phyloP scores from a whole-genome alignment of 805 yeast species.

The Candida tammaniensis region DNA sequence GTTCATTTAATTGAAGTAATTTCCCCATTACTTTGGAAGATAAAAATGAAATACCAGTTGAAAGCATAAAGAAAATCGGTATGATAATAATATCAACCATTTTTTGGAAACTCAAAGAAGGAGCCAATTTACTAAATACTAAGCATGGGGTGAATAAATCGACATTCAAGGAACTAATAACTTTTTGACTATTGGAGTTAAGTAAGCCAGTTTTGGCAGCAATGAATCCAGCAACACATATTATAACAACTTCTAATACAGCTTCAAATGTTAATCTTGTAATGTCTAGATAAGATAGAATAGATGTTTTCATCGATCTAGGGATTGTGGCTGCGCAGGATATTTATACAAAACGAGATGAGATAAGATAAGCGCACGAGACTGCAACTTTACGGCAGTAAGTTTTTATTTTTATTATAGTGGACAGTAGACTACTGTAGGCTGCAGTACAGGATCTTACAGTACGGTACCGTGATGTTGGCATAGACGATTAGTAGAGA shows the following conservation, averaged over 20 bases:
- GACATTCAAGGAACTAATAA: constrained; percentile 75
- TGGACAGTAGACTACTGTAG: no score
- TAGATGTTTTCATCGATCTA: no score
- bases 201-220: constrained; percentile 75
- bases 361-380: no score
- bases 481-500: no score
- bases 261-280: constrained; percentile 84
- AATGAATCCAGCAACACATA: constrained; percentile 82
- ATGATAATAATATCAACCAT: constrained; percentile 78
- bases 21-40: constrained; percentile 59
- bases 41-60: constrained; percentile 71
- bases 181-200: constrained; percentile 70
- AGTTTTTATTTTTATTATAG: no score
- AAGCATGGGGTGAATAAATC: constrained; percentile 93
- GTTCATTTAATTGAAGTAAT: constrained; percentile 56
- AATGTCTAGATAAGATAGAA: constrained; percentile 41
- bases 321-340: no score
- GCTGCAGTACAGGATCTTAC: no score
- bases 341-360: no score
- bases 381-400: no score
- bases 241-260: constrained; percentile 82
- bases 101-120: constrained; percentile 68
- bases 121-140: constrained; percentile 77
- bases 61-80: constrained; percentile 78
- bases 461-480: no score